A percentile compares a stretch with the other conserved stretches of the same genome.
These are phyloP conservation scores for Podila minutissima DNA, from an alignment of 192 early-diverging fungal genomes.

Conservation along the genomic window DNA sequence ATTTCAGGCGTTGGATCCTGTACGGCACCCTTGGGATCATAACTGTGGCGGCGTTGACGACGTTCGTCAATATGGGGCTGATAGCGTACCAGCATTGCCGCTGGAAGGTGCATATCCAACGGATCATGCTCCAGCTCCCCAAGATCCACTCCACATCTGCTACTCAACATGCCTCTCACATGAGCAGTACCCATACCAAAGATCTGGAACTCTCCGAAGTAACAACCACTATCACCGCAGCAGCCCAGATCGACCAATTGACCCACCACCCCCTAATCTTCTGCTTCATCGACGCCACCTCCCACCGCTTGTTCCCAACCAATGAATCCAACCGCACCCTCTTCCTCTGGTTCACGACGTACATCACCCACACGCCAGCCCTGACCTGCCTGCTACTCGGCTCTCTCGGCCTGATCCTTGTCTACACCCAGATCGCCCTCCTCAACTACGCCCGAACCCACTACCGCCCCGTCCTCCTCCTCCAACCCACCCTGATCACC, in stretches of 20 bases:
- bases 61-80: constrained; percentile 9
- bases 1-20: constrained; percentile 11
- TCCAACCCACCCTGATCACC: not conserved
- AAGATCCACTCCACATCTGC: not conserved
- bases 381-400: constrained; percentile 39
- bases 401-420: constrained; percentile 16
- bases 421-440: constrained; percentile 32
- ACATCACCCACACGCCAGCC: constrained; percentile 24
- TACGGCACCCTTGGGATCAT: constrained; percentile 5
- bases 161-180: not conserved
- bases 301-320: constrained; percentile 8
- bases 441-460: constrained; percentile 13
- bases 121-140: not conserved
- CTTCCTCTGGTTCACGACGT: constrained; percentile 46
- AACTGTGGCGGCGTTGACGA: not conserved
- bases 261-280: constrained; percentile 15
- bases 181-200: too few relatives aligned
- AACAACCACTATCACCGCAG: not conserved
- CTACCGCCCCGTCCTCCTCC: constrained; percentile 5
- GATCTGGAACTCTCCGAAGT: too few relatives aligned
- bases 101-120: constrained; percentile 14
- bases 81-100: constrained; percentile 10
- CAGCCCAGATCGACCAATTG: constrained; percentile 6
- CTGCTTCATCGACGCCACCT: constrained; percentile 11
- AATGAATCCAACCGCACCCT: constrained; percentile 10